Percentiles rank a stretch among this genome's conserved stretches.
Conservation (phyloP, 306 rosid species). For the Acacia acuminata region DNA sequence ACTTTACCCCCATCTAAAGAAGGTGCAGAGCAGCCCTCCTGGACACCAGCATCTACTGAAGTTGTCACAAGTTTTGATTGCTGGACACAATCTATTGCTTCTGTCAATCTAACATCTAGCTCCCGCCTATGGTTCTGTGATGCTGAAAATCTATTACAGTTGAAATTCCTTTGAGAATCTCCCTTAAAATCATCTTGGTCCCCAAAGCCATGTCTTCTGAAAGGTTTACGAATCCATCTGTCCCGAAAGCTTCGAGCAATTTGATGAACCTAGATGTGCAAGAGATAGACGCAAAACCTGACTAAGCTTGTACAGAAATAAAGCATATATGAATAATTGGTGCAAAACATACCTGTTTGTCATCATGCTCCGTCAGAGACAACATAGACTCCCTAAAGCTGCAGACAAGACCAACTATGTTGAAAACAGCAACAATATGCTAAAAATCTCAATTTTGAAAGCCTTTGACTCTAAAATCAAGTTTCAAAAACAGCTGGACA, state of each 20-base stretch:
- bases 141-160: constrained; percentile 53
- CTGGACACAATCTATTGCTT: constrained; percentile 56
- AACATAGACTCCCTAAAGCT: constrained; percentile 88
- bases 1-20: constrained; percentile 42
- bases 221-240: constrained; percentile 76
- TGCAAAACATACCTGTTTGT: constrained; percentile 74
- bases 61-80: constrained; percentile 46
- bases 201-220: constrained; percentile 54
- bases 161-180: constrained; percentile 64
- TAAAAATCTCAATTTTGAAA: constrained; percentile 20
- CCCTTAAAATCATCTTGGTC: constrained; percentile 70
- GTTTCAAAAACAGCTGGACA: background rate
- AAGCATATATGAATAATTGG: constrained; percentile 6
- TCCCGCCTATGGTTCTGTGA: constrained; percentile 58
- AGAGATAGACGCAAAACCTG: background rate
- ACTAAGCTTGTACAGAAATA: constrained; percentile 12
- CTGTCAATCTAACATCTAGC: constrained; percentile 62
- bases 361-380: constrained; percentile 93
- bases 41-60: constrained; percentile 46
- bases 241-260: constrained; percentile 96
- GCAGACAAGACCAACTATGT: constrained; percentile 49
- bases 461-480: constrained; percentile 8
- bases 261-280: constrained; percentile 83
- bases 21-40: constrained; percentile 50
- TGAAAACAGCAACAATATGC: background rate